phyloP scores from a whole-genome alignment of 805 yeast genomes.

The Candida nemodendra region DNA sequence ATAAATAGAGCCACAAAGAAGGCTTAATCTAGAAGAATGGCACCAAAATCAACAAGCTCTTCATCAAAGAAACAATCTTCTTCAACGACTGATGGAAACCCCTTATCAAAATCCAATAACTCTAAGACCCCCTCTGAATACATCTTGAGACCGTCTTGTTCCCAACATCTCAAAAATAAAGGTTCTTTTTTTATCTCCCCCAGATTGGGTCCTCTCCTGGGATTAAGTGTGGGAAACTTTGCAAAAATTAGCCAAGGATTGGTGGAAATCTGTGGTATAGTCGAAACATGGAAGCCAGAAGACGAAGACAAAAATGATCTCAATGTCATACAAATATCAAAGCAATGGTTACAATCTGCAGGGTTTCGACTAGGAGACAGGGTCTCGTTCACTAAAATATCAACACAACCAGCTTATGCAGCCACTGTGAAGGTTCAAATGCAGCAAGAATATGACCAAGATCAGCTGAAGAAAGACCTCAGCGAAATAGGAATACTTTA shows the following conservation, averaged over 20 bases:
- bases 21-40: conserved; percentile 22
- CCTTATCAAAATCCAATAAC: conserved; percentile 13
- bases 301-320: conserved; percentile 26
- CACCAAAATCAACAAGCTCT: conserved; percentile 24
- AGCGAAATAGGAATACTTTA: conserved; percentile 58
- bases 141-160: conserved; percentile 27
- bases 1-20: no score
- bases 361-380: conserved; percentile 33
- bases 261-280: conserved; percentile 15
- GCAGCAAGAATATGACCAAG: conserved; percentile 19
- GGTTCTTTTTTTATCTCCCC: conserved; percentile 28
- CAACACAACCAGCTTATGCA: conserved; percentile 47
- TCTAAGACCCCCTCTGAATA: conserved; percentile 28
- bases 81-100: conserved; percentile 5
- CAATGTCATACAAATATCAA: conserved; percentile 28
- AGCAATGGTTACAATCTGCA: conserved; percentile 16
- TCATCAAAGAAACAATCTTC: conserved; percentile 15
- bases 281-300: conserved; percentile 22
- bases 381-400: conserved; percentile 42
- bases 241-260: conserved; percentile 28
- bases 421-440: conserved; percentile 15
- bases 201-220: conserved; percentile 18
- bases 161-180: conserved; percentile 7
- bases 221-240: conserved; percentile 26
- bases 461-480: conserved; percentile 41